phyloP scores from a whole-genome alignment of 2,329 filamentous ascomycete genomes.

The Didymella lethalis region DNA sequence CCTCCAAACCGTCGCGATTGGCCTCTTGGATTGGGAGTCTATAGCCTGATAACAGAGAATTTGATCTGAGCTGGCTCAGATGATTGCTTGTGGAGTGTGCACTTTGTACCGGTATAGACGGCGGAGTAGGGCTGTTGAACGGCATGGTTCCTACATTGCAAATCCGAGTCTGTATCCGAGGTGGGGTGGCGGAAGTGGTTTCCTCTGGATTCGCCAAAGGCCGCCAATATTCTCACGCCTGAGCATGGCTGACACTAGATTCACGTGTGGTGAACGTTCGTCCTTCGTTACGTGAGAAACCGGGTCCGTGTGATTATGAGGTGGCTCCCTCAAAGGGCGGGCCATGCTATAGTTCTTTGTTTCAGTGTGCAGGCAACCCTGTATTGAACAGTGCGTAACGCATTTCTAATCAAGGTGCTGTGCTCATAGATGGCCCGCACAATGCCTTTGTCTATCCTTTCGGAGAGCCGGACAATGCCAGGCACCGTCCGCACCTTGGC shows the following conservation, averaged over 20 bases:
- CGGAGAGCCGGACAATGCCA: background rate
- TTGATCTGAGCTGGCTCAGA: background rate
- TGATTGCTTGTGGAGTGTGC: background rate
- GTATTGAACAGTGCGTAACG: background rate
- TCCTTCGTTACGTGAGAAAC: background rate
- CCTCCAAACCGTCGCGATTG: background rate
- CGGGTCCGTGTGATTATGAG: background rate
- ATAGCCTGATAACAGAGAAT: background rate
- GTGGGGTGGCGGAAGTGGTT: background rate
- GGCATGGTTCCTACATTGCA: no score
- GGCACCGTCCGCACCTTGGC: background rate
- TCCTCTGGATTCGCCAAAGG: background rate
- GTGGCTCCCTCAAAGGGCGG: background rate
- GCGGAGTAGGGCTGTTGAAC: background rate
- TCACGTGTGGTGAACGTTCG: no score
- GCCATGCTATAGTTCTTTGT: background rate
- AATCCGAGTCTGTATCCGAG: background rate
- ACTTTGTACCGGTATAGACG: background rate
- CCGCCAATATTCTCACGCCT: background rate
- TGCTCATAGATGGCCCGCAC: background rate
- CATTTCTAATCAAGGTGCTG: background rate
- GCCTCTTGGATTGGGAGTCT: background rate
- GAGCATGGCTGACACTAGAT: background rate
- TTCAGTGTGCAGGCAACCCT: background rate
- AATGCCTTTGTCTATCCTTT: background rate